Base-by-base conservation (phyloP, 1,284 basidiomycete genomes). In the Trametes polyzona region DNA sequence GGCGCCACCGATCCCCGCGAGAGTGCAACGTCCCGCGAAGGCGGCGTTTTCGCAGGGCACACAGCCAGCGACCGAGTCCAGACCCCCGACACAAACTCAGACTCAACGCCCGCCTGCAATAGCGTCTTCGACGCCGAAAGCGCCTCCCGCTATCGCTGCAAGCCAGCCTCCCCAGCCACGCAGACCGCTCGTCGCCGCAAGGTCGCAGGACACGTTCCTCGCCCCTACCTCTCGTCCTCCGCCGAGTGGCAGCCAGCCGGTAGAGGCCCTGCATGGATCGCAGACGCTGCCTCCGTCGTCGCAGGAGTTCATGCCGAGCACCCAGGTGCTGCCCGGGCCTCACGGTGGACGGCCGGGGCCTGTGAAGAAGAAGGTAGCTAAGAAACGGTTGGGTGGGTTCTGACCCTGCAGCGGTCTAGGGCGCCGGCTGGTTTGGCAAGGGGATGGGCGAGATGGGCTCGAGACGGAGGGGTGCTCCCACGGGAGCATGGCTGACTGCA, bases 311-410 rank as follows among this genome's bases (percentile, higher is more conserved):
- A 72, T 83, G 71, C 68, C 78, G 30, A 90, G 81, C 61, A 92
- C 89, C 0, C 92, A 93, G 68, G 72, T 87, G 3, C 69, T 91
- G 8, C 83, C 90, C 3, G 91, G 91, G 1, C 82, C 79, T 0
- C 84, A 84, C 73, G 91, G 90, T 39, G 88, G 86, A 29, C 78
- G 89, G 47, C 78, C 76, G 23, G 62, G 60, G 16, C 59, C 65
- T 36, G 65, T 55, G 14, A 88, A 82, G 73, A 88, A 84, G 75
- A 85, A 84, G 67, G 61, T 70, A 46, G 70, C 62, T n/a, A 91
- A 88, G 78, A 92, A 88, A 71, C 77, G 90, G 29, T 50, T 89
- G 40, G 87, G 88, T 10, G 91, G 91, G 1, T 93, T 93, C 69
- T 93, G 70, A 82, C 21, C 32, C 48, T n/a, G 17, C 23, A 19